A percentile compares a stretch with the other conserved stretches of the same genome.
Evolutionary conservation across 495 filamentous ascomycete species (phyloP).

Genomic region (Filosporella fistucella): DNA sequence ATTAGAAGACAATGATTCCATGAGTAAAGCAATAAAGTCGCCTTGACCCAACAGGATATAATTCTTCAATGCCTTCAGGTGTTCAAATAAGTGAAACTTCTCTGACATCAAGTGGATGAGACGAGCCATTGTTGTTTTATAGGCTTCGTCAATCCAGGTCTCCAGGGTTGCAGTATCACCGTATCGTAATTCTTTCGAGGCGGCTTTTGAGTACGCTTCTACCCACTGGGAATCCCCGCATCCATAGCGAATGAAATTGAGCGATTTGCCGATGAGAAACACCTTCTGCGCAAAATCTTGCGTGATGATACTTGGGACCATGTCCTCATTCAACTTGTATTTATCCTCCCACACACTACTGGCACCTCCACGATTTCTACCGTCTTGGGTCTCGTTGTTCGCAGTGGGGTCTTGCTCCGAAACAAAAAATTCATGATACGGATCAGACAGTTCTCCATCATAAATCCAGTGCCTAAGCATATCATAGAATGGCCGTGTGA

Average conservation of each 20-base stretch:
- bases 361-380: conserved; percentile 61
- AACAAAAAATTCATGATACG: conserved; percentile 94
- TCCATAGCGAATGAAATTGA: conserved; percentile 96
- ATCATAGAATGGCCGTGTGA: conserved; percentile 96
- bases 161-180: conserved; percentile 91
- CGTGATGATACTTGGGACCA: conserved; percentile 91
- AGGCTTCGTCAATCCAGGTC: conserved; percentile 91
- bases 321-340: conserved; percentile 77
- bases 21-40: conserved; percentile 95
- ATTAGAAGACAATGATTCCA: conserved; percentile 91
- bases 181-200: conserved; percentile 88
- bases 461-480: conserved; percentile 98
- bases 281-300: conserved; percentile 91
- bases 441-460: conserved; percentile 94
- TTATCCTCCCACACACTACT: conserved; percentile 98
- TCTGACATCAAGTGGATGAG: conserved; percentile 90
- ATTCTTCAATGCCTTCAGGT: conserved; percentile 87
- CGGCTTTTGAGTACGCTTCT: conserved; percentile 88
- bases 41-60: conserved; percentile 94
- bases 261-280: conserved; percentile 92
- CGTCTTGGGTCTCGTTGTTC: conserved; percentile 34
- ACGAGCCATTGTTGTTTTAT: conserved; percentile 94
- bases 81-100: conserved; percentile 91
- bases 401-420: conserved; percentile 62
- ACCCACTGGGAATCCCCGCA: conserved; percentile 96